Conservation (phyloP, 805 yeast species). For the Kuraishia hungarica region DNA sequence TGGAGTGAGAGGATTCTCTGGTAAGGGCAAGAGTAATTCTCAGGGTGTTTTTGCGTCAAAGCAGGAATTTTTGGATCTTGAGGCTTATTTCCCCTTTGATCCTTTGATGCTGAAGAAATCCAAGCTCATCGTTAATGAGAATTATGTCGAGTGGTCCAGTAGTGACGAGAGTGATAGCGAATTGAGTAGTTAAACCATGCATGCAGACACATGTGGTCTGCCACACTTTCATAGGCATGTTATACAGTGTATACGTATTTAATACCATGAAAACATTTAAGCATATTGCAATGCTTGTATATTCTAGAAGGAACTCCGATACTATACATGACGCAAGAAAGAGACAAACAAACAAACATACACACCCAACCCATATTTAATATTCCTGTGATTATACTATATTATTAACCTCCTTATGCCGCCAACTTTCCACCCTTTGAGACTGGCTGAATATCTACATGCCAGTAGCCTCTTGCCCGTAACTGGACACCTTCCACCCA, state of each 20-base stretch:
- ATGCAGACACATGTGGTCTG: background rate
- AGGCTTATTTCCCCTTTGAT: slow-evolving; percentile 95
- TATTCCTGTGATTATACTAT: slow-evolving; percentile 16
- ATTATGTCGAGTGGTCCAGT: slow-evolving; percentile 79
- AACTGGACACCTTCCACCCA: slow-evolving; percentile 76
- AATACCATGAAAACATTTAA: background rate
- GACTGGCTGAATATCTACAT: slow-evolving; percentile 53
- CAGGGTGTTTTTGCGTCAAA: slow-evolving; percentile 33
- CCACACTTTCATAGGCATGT: background rate
- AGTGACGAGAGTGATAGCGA: slow-evolving; percentile 40
- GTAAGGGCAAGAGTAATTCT: background rate
- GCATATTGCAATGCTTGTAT: background rate
- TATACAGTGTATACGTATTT: background rate
- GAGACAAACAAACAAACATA: too few relatives aligned
- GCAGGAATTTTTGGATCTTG: slow-evolving; percentile 81
- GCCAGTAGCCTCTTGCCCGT: slow-evolving; percentile 67
- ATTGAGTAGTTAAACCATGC: background rate
- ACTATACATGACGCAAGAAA: too few relatives aligned
- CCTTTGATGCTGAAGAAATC: slow-evolving; percentile 70
- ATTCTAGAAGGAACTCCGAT: background rate
- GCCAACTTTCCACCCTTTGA: slow-evolving; percentile 60
- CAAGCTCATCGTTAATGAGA: slow-evolving; percentile 41
- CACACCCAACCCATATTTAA: background rate
- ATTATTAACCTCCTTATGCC: slow-evolving; percentile 72
- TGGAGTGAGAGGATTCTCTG: slow-evolving; percentile 18